A percentile compares a stretch with the other conserved stretches of the same genome.
Evolutionary conservation across 2,329 filamentous ascomycete genomes (phyloP).

Genomic region (Colletotrichum chlorophyti): DNA sequence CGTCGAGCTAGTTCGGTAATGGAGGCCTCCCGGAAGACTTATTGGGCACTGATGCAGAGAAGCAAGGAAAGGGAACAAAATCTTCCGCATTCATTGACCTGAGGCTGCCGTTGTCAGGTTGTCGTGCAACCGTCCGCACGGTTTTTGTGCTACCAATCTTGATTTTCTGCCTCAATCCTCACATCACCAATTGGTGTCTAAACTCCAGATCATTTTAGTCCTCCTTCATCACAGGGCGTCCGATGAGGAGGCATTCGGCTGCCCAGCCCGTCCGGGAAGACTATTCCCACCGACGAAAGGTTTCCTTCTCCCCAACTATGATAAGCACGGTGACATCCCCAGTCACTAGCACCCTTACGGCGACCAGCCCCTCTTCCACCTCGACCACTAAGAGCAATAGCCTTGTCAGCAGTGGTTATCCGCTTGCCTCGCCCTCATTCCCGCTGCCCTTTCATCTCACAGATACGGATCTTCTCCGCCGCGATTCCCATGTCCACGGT

Average conservation of each 20-base stretch:
- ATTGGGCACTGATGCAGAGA: constrained; percentile 7
- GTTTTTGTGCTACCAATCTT: neutral
- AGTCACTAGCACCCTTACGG: constrained; percentile 8
- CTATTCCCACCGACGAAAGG: constrained; percentile 17
- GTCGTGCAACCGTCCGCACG: neutral
- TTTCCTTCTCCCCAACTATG: constrained; percentile 27
- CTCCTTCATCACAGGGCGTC: neutral
- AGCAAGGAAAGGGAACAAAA: constrained; percentile 1
- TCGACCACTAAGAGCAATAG: constrained; percentile 1
- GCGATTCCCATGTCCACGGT: constrained; percentile 57
- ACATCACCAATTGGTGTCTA: too few species aligned
- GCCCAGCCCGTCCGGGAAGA: constrained; percentile 23
- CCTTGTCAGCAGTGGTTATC: constrained; percentile 2
- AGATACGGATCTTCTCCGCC: constrained; percentile 54
- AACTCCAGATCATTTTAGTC: too few species aligned
- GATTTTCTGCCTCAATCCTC: neutral
- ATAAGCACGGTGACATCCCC: constrained; percentile 12
- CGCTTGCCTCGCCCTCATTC: neutral
- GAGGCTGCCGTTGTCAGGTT: neutral
- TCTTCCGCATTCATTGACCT: neutral
- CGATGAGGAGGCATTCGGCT: constrained; percentile 25
- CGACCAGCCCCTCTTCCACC: constrained; percentile 11
- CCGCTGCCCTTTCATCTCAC: constrained; percentile 50
- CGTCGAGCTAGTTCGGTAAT: constrained; percentile 8
- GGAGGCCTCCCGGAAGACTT: constrained; percentile 3